A percentile compares a stretch with the other conserved stretches of the same genome.
Evolutionary conservation across 106 monocot species (phyloP).

Genomic region (Cymbidium sinense): DNA sequence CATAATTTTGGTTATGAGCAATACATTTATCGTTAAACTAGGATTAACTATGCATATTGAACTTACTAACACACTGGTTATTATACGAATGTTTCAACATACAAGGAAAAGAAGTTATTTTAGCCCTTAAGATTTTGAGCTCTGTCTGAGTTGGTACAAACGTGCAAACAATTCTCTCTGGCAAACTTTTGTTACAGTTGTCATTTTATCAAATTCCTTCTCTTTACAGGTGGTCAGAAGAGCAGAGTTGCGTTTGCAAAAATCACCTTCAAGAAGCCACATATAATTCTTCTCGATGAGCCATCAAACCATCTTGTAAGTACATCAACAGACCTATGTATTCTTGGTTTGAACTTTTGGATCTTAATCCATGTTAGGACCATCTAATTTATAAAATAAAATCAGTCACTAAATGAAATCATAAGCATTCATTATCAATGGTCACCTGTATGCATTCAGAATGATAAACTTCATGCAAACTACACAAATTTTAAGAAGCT

Average conservation of each 20-base stretch:
- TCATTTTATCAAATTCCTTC: background rate
- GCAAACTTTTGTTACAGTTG: background rate
- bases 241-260: constrained; percentile 99
- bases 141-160: background rate
- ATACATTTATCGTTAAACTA: too few relatives aligned
- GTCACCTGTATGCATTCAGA: background rate
- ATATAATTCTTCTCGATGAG: constrained; percentile 95
- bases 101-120: background rate
- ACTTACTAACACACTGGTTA: background rate
- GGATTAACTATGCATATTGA: background rate
- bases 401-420: background rate
- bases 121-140: background rate
- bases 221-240: constrained; percentile 88
- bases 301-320: constrained; percentile 99
- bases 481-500: too few relatives aligned
- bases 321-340: background rate
- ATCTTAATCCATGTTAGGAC: background rate
- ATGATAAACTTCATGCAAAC: too few relatives aligned
- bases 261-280: constrained; percentile 98
- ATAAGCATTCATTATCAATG: background rate
- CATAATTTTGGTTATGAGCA: too few relatives aligned
- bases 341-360: background rate
- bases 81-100: background rate
- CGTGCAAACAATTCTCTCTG: background rate
- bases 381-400: background rate